These are phyloP conservation scores for Leccinum ponderosum DNA, from an alignment of 1,284 basidiomycete species.

Conservation along the genomic window DNA sequence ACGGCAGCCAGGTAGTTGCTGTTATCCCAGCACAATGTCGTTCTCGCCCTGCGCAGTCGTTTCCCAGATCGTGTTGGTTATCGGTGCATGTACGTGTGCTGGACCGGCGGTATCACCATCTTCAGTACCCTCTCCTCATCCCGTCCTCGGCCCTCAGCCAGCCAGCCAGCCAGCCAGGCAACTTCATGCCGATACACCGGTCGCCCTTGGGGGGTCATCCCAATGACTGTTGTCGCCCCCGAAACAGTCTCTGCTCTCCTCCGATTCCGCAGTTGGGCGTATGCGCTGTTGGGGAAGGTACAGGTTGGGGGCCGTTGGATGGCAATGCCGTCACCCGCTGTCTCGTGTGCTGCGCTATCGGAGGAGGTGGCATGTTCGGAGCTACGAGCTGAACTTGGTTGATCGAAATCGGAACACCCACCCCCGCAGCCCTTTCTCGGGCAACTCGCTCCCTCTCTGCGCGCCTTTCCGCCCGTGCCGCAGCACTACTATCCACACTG, in stretches of 20 bases:
- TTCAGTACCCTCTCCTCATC: conserved; percentile 22
- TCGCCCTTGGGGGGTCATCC: conserved; percentile 31
- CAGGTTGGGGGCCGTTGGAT: conserved; percentile 26
- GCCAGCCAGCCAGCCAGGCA: conserved; percentile 11
- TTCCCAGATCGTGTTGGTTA: conserved; percentile 31
- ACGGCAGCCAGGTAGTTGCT: background rate
- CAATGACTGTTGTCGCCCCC: conserved; percentile 34
- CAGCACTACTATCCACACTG: conserved; percentile 7
- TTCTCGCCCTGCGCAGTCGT: conserved; percentile 28
- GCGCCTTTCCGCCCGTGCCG: conserved; percentile 26
- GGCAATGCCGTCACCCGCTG: conserved; percentile 32
- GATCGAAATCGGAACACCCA: conserved; percentile 17
- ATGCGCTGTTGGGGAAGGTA: conserved; percentile 21
- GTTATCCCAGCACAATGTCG: conserved; percentile 36
- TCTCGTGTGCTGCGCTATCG: conserved; percentile 21
- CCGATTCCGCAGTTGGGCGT: conserved; percentile 29
- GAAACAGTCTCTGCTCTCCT: conserved; percentile 41
- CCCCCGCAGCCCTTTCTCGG: conserved; percentile 31
- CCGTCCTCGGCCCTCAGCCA: conserved; percentile 22
- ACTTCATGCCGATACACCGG: conserved; percentile 32
- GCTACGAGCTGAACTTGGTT: conserved; percentile 16
- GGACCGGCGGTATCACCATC: conserved; percentile 16
- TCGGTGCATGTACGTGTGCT: conserved; percentile 18
- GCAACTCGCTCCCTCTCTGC: conserved; percentile 34
- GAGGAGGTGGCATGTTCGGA: conserved; percentile 16